These are phyloP conservation scores for Atkinsonella texensis DNA, from an alignment of 2,329 filamentous ascomycete species.

Conservation along the genomic window DNA sequence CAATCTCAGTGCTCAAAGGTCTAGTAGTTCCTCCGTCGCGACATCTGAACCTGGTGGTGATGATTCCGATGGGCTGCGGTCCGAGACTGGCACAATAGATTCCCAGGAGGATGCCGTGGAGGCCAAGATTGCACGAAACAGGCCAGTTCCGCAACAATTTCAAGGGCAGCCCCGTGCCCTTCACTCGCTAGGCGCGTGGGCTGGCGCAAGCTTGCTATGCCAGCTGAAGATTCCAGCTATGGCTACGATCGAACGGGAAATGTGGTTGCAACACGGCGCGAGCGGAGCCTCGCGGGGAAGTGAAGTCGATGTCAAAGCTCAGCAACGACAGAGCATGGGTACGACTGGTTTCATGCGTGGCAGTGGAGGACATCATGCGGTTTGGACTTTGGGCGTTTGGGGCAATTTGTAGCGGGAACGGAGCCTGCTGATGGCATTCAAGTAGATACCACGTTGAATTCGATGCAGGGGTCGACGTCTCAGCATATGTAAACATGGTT, in stretches of 20 bases:
- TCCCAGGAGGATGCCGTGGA: constrained; percentile 21
- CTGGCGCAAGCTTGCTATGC: constrained; percentile 58
- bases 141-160: constrained; percentile 26
- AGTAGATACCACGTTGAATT: constrained; percentile 1
- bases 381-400: constrained; percentile 54
- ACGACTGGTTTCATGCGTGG: constrained; percentile 34
- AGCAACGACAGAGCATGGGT: constrained; percentile 54
- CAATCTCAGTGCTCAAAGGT: constrained; percentile 8
- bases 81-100: constrained; percentile 14
- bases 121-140: constrained; percentile 23
- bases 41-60: constrained; percentile 14
- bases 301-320: constrained; percentile 46
- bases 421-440: neutral
- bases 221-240: constrained; percentile 57
- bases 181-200: constrained; percentile 62
- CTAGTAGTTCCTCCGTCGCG: constrained; percentile 11
- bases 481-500: neutral
- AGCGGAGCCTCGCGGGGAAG: constrained; percentile 46
- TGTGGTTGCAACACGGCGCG: constrained; percentile 56
- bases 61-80: constrained; percentile 11
- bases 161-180: constrained; percentile 53
- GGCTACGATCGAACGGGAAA: constrained; percentile 58
- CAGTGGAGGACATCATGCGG: constrained; percentile 28
- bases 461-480: neutral
- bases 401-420: constrained; percentile 31